A percentile compares a stretch with the other conserved stretches of the same genome.
These are phyloP conservation scores for Nakaseomyces bracarensis DNA, from an alignment of 1,139 yeast species.

Conservation along the genomic window DNA sequence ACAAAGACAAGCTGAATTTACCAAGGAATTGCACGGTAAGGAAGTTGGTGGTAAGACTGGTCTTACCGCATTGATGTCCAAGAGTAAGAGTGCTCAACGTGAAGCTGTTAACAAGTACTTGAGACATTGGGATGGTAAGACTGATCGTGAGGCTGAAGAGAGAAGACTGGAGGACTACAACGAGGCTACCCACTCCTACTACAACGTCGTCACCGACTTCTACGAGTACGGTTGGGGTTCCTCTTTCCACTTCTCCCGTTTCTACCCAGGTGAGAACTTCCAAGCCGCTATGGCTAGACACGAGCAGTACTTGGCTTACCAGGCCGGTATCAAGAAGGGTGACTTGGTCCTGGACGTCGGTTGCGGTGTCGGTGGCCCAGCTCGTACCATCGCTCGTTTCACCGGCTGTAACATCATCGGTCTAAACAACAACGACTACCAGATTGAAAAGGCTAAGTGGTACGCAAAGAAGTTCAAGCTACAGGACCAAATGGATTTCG, in stretches of 20 bases:
- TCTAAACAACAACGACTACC: constrained; percentile 93
- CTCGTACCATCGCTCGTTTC: constrained; percentile 88
- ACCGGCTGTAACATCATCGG: constrained; percentile 85
- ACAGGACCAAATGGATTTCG: constrained; percentile 69
- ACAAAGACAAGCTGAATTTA: constrained; percentile 49
- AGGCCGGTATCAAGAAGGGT: constrained; percentile 68
- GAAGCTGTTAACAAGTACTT: constrained; percentile 86
- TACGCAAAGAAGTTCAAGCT: constrained; percentile 63
- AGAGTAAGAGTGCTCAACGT: constrained; percentile 69
- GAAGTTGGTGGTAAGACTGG: constrained; percentile 61
- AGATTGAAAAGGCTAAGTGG: constrained; percentile 82
- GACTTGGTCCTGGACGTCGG: constrained; percentile 96
- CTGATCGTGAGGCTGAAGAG: constrained; percentile 63
- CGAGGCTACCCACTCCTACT: constrained; percentile 86
- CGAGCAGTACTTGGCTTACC: constrained; percentile 87
- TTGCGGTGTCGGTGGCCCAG: constrained; percentile 99
- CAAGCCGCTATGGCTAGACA: constrained; percentile 94
- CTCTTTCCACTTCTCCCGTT: constrained; percentile 95
- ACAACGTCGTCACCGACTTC: constrained; percentile 90
- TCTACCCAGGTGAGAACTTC: constrained; percentile 88
- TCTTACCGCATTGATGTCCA: constrained; percentile 63
- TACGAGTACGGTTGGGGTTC: constrained; percentile 99
- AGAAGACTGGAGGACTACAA: constrained; percentile 79
- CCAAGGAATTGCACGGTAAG: constrained; percentile 78
- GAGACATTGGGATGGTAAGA: constrained; percentile 93